Percentiles rank a stretch among this genome's conserved stretches.
These are phyloP conservation scores for Populus hybrid DNA, from an alignment of 441 rosid genomes.

Conservation along the genomic window DNA sequence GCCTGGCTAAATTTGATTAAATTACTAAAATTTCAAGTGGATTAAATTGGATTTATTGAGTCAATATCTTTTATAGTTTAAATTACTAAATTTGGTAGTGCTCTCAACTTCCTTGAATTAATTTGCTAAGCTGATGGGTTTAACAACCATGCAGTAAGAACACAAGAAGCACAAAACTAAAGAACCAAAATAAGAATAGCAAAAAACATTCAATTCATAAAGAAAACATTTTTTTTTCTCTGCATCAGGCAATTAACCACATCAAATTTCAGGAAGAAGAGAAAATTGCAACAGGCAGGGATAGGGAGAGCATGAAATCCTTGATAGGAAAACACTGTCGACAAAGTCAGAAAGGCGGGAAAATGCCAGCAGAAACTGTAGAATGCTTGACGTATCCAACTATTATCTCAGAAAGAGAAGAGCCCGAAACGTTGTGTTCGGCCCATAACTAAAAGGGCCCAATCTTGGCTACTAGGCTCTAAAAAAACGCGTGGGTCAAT, in stretches of 20 bases:
- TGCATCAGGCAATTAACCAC: not conserved
- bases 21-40: too few relatives aligned
- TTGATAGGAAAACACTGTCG: not conserved
- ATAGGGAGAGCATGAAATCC: not conserved
- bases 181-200: too few relatives aligned
- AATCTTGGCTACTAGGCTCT: not conserved
- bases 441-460: not conserved
- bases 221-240: too few relatives aligned
- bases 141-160: too few relatives aligned
- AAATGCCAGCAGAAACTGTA: not conserved
- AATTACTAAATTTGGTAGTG: too few relatives aligned
- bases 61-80: too few relatives aligned
- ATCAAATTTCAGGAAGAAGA: not conserved
- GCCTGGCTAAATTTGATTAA: too few relatives aligned
- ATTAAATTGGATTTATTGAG: too few relatives aligned
- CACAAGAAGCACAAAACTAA: too few relatives aligned
- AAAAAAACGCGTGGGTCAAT: not conserved
- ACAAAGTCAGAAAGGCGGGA: not conserved
- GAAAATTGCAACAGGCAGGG: not conserved
- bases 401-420: not conserved
- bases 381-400: not conserved
- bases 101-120: too few relatives aligned
- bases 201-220: too few relatives aligned
- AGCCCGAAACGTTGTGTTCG: not conserved
- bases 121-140: too few relatives aligned